phyloP scores from a whole-genome alignment of 1,139 yeast species.

The Nadsonia starkeyi-henricii region DNA sequence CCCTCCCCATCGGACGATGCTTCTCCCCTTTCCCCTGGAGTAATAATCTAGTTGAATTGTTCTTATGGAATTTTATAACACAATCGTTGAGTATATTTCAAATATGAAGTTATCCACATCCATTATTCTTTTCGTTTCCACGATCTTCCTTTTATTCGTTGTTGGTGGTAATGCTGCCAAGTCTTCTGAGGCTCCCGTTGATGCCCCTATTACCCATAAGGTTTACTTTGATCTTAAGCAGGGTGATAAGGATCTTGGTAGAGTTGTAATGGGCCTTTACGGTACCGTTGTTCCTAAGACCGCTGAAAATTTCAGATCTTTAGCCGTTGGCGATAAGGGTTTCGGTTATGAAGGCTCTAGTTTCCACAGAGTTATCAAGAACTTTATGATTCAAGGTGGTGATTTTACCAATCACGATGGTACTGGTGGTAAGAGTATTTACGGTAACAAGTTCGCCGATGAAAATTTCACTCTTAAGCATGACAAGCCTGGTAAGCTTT shows the following conservation, averaged over 20 bases:
- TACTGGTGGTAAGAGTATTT: constrained; percentile 91
- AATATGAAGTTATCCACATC: constrained; percentile 1
- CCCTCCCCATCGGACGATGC: too few species aligned
- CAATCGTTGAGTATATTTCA: neutral
- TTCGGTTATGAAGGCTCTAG: constrained; percentile 70
- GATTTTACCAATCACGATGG: constrained; percentile 89
- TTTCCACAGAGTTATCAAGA: constrained; percentile 90
- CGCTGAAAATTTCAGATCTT: constrained; percentile 59
- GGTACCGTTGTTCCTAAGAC: constrained; percentile 89
- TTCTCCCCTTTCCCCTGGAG: too few species aligned
- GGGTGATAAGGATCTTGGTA: constrained; percentile 58
- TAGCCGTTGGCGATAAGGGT: constrained; percentile 69
- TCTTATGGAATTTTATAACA: neutral
- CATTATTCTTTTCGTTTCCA: constrained; percentile 5
- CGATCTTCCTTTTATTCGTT: constrained; percentile 6
- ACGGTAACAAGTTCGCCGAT: constrained; percentile 77
- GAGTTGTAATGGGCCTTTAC: constrained; percentile 67
- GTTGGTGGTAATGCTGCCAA: constrained; percentile 2
- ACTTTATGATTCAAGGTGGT: constrained; percentile 96
- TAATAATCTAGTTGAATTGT: too few species aligned
- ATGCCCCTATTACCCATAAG: constrained; percentile 53
- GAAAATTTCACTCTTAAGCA: constrained; percentile 78
- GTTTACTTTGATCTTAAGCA: constrained; percentile 80
- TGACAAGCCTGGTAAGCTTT: constrained; percentile 55
- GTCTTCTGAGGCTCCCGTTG: constrained; percentile 10